These are phyloP conservation scores for Eucalyptus tenuipes DNA, from an alignment of 345 rosid species.

Conservation along the genomic window DNA sequence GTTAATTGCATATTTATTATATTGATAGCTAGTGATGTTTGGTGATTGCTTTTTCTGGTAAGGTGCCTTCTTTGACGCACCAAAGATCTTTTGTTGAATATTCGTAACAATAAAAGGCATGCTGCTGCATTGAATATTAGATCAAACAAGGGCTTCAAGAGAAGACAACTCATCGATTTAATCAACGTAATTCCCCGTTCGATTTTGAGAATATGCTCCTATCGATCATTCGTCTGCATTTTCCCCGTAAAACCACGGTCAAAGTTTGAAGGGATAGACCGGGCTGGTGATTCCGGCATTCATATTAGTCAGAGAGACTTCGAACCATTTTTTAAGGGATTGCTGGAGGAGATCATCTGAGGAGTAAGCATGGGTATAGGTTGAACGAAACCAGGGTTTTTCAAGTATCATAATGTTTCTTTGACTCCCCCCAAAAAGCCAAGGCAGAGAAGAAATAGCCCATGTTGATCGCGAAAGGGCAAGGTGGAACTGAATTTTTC, in stretches of 20 bases:
- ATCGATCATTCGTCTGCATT: background rate
- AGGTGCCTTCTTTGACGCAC: background rate
- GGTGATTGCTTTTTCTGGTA: background rate
- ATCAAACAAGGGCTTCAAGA: background rate
- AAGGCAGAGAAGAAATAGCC: background rate
- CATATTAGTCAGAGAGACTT: background rate
- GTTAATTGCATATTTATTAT: background rate
- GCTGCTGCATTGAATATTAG: background rate
- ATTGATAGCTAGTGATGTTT: background rate
- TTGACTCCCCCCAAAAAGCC: background rate
- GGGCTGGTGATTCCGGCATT: background rate
- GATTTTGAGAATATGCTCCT: background rate
- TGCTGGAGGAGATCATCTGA: background rate
- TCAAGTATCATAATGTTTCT: background rate
- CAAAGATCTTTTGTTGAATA: background rate
- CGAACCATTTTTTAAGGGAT: background rate
- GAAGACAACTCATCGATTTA: background rate
- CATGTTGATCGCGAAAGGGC: background rate
- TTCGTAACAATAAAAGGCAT: background rate
- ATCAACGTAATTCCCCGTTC: background rate
- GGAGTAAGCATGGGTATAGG: background rate
- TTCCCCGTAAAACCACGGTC: background rate
- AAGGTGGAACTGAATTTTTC: background rate
- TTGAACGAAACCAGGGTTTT: background rate
- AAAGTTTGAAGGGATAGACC: background rate